Conservation (phyloP, 805 yeast species). For the Hanseniaspora meyeri region DNA sequence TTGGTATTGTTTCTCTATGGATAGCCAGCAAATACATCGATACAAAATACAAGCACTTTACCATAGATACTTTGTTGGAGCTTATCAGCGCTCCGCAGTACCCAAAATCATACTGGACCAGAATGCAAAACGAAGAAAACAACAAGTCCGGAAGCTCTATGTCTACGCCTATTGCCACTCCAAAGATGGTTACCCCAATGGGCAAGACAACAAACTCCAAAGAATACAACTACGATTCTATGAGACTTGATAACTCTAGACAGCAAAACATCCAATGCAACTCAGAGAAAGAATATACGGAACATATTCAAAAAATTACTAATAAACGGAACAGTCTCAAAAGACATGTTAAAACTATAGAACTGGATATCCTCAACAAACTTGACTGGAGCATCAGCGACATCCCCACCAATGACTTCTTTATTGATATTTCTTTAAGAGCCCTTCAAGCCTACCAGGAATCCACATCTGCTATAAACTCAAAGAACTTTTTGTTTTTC, state of each 20-base stretch:
- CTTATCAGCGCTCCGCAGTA: conserved; percentile 34
- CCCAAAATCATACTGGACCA: background rate
- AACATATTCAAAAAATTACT: conserved; percentile 1
- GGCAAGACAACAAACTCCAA: conserved; percentile 34
- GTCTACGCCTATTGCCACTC: conserved; percentile 9
- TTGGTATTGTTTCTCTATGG: conserved; percentile 84
- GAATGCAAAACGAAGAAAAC: conserved; percentile 19
- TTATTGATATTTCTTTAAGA: conserved; percentile 44
- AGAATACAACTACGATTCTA: conserved; percentile 17
- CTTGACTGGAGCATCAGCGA: conserved; percentile 50
- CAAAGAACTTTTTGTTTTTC: conserved; percentile 16
- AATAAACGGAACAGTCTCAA: conserved; percentile 23
- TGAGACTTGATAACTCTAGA: background rate
- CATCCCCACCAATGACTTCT: conserved; percentile 50
- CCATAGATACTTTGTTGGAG: conserved; percentile 39
- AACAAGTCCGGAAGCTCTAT: conserved; percentile 17
- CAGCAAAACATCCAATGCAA: background rate
- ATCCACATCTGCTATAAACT: conserved; percentile 15
- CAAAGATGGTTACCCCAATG: background rate
- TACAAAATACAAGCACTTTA: conserved; percentile 50
- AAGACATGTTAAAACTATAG: conserved; percentile 44
- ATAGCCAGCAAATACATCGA: conserved; percentile 70
- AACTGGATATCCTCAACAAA: conserved; percentile 49
- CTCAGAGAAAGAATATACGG: conserved; percentile 1
- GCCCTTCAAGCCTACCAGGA: conserved; percentile 11